Evolutionary conservation across 352 stramenopile species (phyloP), one percentile per base, ranked within the genome.

Genomic region (Phytophthora tubulina): DNA sequence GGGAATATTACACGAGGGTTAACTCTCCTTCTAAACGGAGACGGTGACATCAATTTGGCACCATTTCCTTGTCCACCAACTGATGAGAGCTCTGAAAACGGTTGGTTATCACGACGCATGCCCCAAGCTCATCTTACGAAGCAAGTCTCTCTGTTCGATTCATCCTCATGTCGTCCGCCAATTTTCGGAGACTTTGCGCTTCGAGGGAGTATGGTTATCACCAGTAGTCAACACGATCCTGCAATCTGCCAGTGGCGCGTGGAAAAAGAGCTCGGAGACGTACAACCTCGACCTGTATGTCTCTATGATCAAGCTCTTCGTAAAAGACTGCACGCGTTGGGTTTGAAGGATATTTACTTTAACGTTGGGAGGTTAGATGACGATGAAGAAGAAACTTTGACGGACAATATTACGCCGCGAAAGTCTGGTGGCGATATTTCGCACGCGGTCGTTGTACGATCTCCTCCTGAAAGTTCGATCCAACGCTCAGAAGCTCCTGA

Each of bases 241-340:
- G 81, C 81, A 9, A 81, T 94, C 42, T 94, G 85, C 52, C 88
- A 94, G 50, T 96, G 86, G 86, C 67, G 73, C 15, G 57, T 92
- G n/a, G 75, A 78, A 30, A 84, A 87, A 14, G 81, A 89, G 35
- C 65, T 79, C 6, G 51, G 44, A 8, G 84, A 90, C 35, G 65
- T 76, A 1, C 84, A 91, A 21, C 80, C 84, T 51, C 79, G 71
- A 39, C 50, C 72, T 7, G 17, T 42, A 1, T 83, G 63, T 27
- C 13, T 41, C 17, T 85, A 76, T 45, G 52, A 81, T 41, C 27
- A 56, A 36, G 27, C 5, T 1, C 72, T 85, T 57, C 50, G 68
- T 21, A 50, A 61, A 38, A 30, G 65, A 62, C 46, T 87, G 27
- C 17, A 54, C 7, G 15, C 38, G 0, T 60, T 85, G 14, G 75